Base-by-base conservation (phyloP, 2,329 filamentous ascomycete species). In the Macrophomina phaseolina region DNA sequence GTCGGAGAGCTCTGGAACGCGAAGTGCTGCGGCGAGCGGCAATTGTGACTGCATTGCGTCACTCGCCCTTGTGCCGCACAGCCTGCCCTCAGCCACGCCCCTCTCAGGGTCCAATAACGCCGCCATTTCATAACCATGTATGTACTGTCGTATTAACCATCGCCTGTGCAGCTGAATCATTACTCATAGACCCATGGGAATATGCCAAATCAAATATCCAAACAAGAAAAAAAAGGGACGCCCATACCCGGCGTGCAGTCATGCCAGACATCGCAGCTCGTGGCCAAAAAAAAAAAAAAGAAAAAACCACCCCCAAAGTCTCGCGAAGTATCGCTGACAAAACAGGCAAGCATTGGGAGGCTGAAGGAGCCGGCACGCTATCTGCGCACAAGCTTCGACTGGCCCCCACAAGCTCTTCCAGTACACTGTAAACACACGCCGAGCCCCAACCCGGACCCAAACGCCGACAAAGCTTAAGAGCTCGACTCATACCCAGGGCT, bases 1-100 rank as follows among this genome's bases (percentile, higher is more conserved):
- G 58, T 62, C 58, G 58, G 58, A 62, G 58, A 49, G 58, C 18
- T 48, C 58, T 62, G 58, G 42, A 62, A 62, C 18, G 36, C 36
- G 42, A 32, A 58, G 53, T 40, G 42, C 28, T 34, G 56, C 40
- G 30, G 42, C 56, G 56, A 23, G 32, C 23, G 18, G 28, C 55
- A 38, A 36, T 34, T 55, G 32, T 11, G 36, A 23, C 6, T 58
- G 38, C 32, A 28, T 62, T 62, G 58, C 58, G 58, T 62, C 58
- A 62, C 42, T 34, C 28, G 12, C n/a, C 28, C 18, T 40, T 49
- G 42, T 45, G 42, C 5, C 42, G 42, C 16, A 23, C 18, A 51
- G 18, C 18, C 9, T 14, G 42, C 42, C 42, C 42, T 45, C 42
- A 45, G 42, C 42, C 42, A 45, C 42, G 16, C n/a, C 1, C 23